Evolutionary conservation across 169 alveolate species (phyloP).

Genomic region (Plasmodium gonderi): DNA sequence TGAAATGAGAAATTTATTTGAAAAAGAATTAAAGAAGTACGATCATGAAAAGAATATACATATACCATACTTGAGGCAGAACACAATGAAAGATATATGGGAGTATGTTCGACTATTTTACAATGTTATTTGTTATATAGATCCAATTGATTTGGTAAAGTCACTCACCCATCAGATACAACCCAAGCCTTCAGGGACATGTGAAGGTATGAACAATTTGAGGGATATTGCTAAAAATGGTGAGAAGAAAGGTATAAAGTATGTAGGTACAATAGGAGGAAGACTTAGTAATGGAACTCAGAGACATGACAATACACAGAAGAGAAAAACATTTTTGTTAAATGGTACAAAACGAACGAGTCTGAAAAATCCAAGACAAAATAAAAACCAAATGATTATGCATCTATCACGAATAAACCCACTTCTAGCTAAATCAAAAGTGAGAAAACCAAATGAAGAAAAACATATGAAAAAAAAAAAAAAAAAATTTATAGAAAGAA

Average conservation of each 20-base stretch:
- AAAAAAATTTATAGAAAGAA: slow-evolving; percentile 47
- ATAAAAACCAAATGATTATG: slow-evolving; percentile 42
- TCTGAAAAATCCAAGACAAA: slow-evolving; percentile 6
- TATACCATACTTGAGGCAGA: slow-evolving; percentile 49
- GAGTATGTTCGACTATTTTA: slow-evolving; percentile 56
- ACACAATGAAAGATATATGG: slow-evolving; percentile 66
- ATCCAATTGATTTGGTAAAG: slow-evolving; percentile 64
- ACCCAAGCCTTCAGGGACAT: neutral
- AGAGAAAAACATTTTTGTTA: neutral
- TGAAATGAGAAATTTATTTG: slow-evolving; percentile 47
- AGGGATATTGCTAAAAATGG: neutral
- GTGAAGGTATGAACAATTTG: too few relatives aligned
- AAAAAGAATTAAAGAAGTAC: slow-evolving; percentile 53
- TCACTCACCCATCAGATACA: slow-evolving; percentile 31
- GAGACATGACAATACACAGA: neutral
- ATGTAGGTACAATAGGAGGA: neutral
- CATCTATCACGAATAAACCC: slow-evolving; percentile 69
- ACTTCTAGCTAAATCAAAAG: slow-evolving; percentile 30
- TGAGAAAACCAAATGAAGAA: slow-evolving; percentile 72
- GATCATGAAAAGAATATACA: slow-evolving; percentile 55
- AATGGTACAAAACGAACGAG: neutral
- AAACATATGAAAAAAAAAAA: slow-evolving; percentile 63
- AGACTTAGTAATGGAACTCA: neutral
- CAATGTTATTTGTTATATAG: slow-evolving; percentile 50
- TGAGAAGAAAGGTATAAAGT: neutral